A percentile compares a stretch with the other conserved stretches of the same genome.
Conservation (phyloP, 2,329 filamentous ascomycete genomes). For the Xenosphaeropsis pyriputrescens region DNA sequence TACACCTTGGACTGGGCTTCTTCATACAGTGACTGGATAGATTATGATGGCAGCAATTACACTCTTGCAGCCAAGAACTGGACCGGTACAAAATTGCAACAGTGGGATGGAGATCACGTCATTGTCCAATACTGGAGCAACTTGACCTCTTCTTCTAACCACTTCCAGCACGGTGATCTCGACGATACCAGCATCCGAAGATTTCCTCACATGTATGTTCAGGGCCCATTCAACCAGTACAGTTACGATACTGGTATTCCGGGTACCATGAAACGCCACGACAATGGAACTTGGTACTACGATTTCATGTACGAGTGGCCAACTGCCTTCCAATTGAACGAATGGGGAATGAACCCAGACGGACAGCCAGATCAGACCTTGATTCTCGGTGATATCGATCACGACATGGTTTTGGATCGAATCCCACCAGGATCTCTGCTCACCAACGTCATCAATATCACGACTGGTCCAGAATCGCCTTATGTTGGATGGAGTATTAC, state of each 20-base stretch:
- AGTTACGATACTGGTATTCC: slow-evolving; percentile 45
- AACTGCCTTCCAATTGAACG: slow-evolving; percentile 40
- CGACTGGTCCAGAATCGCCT: slow-evolving; percentile 34
- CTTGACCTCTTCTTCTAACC: slow-evolving; percentile 41
- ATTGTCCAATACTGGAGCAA: slow-evolving; percentile 48
- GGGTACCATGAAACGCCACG: slow-evolving; percentile 34
- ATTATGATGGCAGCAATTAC: slow-evolving; percentile 34
- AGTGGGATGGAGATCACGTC: slow-evolving; percentile 46
- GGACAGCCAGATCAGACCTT: slow-evolving; percentile 43
- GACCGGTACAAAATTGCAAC: slow-evolving; percentile 40
- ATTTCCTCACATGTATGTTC: slow-evolving; percentile 48
- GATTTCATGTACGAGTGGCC: slow-evolving; percentile 51
- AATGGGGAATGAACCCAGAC: slow-evolving; percentile 52
- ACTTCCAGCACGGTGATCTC: slow-evolving; percentile 43
- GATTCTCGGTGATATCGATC: slow-evolving; percentile 46
- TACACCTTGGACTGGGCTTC: slow-evolving; percentile 18
- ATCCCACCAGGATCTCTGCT: slow-evolving; percentile 43
- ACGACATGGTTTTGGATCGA: slow-evolving; percentile 43
- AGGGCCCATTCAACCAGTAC: slow-evolving; percentile 47
- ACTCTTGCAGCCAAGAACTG: slow-evolving; percentile 33
- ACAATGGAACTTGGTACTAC: slow-evolving; percentile 38
- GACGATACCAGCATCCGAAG: slow-evolving; percentile 27
- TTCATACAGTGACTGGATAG: slow-evolving; percentile 32
- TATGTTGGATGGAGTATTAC: slow-evolving; percentile 38
- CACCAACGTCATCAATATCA: slow-evolving; percentile 42